Base-by-base conservation (phyloP, 495 filamentous ascomycete species). In the Aspergillus incahuasiensis region DNA sequence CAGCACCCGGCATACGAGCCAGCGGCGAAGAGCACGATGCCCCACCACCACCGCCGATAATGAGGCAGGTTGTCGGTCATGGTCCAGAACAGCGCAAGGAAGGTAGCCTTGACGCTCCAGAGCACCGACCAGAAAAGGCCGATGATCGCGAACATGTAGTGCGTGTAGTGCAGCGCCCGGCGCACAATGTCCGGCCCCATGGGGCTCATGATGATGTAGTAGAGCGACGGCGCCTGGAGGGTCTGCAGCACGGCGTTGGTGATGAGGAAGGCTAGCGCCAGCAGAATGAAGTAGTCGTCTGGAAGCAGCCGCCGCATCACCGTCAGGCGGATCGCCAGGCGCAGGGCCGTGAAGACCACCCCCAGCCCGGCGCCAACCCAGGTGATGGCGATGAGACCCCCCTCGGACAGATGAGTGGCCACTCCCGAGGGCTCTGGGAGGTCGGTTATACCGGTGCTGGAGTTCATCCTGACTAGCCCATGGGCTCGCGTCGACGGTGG, bases 81-180 rank as follows among this genome's bases (percentile, higher is more conserved):
- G 28, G 63, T 64, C 65, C 65, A 74, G 62, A 75, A 81, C 0
- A 80, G 61, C 0, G 74, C 70, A 47, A 81, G 59, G 54, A 80
- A 79, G 22, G 72, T 67, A 8, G 64, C 75, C 63, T 80, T 78
- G 52, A 79, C 72, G 20, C 65, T 65, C 72, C 74, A 77, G 6
- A 79, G 61, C 7, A 75, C 64, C 2, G 63, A 70, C 77, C 77
- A 80, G 64, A 77, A 80, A 24, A 79, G 57, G 24, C 74, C 65
- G 51, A 73, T 72, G 55, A 77, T 74, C 40, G 71, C 64, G 51
- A 79, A 77, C 61, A 74, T 66, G 46, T 62, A 73, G 28, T 60
- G 57, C 32, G 71, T 61, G 52, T 75, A 76, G 35, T 35, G 47
- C 1, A 47, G 28, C 5, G 19, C 51, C 42, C 63, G 63, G 32